These are phyloP conservation scores for Magnolia officinalis DNA, from an alignment of 164 flowering plant species.

Conservation along the genomic window DNA sequence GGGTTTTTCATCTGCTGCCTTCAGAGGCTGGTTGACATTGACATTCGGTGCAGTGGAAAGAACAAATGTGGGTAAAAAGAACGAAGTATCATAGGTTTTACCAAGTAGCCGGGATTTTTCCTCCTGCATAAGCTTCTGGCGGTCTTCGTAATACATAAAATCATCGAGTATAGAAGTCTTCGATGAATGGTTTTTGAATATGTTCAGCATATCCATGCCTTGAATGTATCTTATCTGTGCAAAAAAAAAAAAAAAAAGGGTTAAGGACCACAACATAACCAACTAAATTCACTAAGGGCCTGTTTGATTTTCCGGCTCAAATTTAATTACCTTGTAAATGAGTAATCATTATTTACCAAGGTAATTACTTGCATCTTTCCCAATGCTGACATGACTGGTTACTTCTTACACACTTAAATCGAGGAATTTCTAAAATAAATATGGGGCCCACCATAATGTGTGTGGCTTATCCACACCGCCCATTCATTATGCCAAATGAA, in stretches of 20 bases:
- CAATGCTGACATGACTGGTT: background rate
- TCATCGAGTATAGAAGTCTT: conserved; percentile 74
- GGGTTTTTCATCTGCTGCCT: conserved; percentile 19
- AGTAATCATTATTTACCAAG: background rate
- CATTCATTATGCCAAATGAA: too few relatives aligned
- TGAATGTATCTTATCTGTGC: conserved; percentile 57
- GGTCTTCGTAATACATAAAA: conserved; percentile 61
- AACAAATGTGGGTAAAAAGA: conserved; percentile 32
- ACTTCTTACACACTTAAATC: background rate
- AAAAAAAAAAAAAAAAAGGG: background rate
- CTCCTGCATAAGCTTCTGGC: conserved; percentile 60
- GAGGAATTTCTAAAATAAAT: too few relatives aligned
- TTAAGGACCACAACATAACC: background rate
- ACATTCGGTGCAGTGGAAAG: conserved; percentile 31
- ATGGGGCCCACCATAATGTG: background rate
- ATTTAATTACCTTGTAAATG: background rate
- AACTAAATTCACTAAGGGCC: background rate
- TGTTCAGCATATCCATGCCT: conserved; percentile 73
- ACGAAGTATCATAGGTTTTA: conserved; percentile 36
- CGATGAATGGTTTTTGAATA: conserved; percentile 45
- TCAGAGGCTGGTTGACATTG: conserved; percentile 19
- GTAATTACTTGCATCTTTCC: background rate
- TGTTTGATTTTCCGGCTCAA: too few relatives aligned
- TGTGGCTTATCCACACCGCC: too few relatives aligned
- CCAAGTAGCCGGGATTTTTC: conserved; percentile 45